These are phyloP conservation scores for Yamadazyma paraphyllophila DNA, from an alignment of 805 yeast species.

Conservation along the genomic window DNA sequence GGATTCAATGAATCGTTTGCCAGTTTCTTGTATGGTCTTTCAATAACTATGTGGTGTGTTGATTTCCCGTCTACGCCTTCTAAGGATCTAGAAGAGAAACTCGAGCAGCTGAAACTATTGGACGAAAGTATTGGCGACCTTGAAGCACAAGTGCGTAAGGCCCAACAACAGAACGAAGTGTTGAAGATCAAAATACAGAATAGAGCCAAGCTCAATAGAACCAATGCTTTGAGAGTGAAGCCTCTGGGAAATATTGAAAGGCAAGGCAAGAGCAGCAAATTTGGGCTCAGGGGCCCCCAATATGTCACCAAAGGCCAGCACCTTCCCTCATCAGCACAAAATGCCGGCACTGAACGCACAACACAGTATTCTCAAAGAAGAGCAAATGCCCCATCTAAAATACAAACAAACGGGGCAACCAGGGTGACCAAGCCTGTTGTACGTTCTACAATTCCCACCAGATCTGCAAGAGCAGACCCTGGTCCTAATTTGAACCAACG, in stretches of 20 bases:
- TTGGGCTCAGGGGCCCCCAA: no score
- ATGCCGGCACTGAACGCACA: no score
- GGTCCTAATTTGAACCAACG: slow-evolving; percentile 44
- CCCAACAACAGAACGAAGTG: slow-evolving; percentile 23
- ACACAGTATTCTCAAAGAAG: no score
- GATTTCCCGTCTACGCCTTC: slow-evolving; percentile 55
- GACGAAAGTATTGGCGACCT: slow-evolving; percentile 23
- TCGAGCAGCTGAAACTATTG: slow-evolving; percentile 21
- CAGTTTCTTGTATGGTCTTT: slow-evolving; percentile 72
- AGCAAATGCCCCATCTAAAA: not conserved
- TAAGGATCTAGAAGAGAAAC: slow-evolving; percentile 30
- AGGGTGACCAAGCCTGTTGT: not conserved
- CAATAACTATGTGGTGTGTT: slow-evolving; percentile 86
- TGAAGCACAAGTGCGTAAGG: slow-evolving; percentile 17
- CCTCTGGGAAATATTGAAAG: not conserved
- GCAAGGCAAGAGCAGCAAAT: no score
- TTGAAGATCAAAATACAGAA: slow-evolving; percentile 18
- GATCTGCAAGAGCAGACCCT: slow-evolving; percentile 1
- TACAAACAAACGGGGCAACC: not conserved
- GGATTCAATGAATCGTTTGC: slow-evolving; percentile 76
- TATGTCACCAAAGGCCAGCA: no score
- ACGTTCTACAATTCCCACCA: not conserved
- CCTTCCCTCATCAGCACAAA: no score
- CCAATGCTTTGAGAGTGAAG: slow-evolving; percentile 8
- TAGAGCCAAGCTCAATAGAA: slow-evolving; percentile 1